Base-by-base conservation (phyloP, 1,284 basidiomycete genomes). In the Ceratobasidium sp. region DNA sequence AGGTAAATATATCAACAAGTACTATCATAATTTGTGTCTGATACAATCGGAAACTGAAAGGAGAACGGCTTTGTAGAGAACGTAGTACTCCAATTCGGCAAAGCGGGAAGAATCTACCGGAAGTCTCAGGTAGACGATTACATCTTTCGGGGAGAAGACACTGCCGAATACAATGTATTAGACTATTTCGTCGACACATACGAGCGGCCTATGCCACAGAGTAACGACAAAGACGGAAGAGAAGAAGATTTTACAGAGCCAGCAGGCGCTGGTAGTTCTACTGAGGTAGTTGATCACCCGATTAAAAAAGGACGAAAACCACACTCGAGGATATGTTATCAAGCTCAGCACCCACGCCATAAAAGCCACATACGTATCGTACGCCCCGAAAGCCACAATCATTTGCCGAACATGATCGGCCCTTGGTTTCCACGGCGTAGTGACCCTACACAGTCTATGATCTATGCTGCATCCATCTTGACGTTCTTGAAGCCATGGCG, bases 401-500 rank as follows among this genome's bases (percentile, higher is more conserved):
- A 42, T 33, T n/a, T 68, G 9, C 73, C 73, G 10, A 68, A 48
- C 44, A 74, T 75, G 28, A 48, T 75, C 44, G 73, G 73, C 33
- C 62, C 28, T 10, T 67, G 48, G 6, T 68, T 75, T 33, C 65
- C 73, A 9, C 23, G 46, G 13, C 70, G 42, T 28, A 61, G 65
- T 44, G 73, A 68, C 50, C 62, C 62, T 13, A 61, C 33, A 20
- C 23, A 44, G 26, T 13, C 28, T n/a, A 33, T 73, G 23, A 46
- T 57, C 9, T 75, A 75, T 38, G 28, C 23, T 23, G 23, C 33
- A 33, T 42, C 23, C 20, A 67, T 75, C 6, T 62, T 75, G 15
- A 48, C 73, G 7, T 33, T 75, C 10, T 42, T 75, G 20, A 75
- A 75, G 44, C 73, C 73, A 12, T 75, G 73, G 73, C 42, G 73